Evolutionary conservation across 2,329 filamentous ascomycete species (phyloP).

Genomic region (Talaromyces sp.): DNA sequence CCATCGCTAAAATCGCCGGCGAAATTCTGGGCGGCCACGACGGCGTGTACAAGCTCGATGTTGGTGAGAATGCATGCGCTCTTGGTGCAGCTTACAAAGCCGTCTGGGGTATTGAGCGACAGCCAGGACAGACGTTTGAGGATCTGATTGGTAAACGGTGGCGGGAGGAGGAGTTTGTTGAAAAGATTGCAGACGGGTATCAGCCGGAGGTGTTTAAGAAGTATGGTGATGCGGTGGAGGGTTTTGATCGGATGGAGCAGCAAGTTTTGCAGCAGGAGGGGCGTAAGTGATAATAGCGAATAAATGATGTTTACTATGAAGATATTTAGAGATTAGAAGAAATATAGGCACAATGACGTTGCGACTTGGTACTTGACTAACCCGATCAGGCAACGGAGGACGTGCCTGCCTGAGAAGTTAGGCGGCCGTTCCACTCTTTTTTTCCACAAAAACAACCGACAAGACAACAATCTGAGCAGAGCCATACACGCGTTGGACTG

Average conservation of each 20-base stretch:
- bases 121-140: slow-evolving; percentile 72
- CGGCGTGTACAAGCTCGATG: slow-evolving; percentile 88
- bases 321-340: neutral
- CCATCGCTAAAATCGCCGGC: slow-evolving; percentile 79
- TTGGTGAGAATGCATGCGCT: slow-evolving; percentile 92
- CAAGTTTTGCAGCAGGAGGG: slow-evolving; percentile 53
- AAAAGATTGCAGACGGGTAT: slow-evolving; percentile 80
- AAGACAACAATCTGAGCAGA: too few relatives aligned
- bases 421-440: slow-evolving; percentile 12
- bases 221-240: slow-evolving; percentile 73
- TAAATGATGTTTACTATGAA: neutral
- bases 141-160: slow-evolving; percentile 79
- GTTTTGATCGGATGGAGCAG: slow-evolving; percentile 73
- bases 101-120: slow-evolving; percentile 80
- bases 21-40: slow-evolving; percentile 86
- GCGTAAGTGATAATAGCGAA: neutral
- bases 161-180: slow-evolving; percentile 78
- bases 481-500: too few relatives aligned
- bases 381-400: slow-evolving; percentile 20
- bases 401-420: slow-evolving; percentile 8
- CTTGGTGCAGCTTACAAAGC: slow-evolving; percentile 94
- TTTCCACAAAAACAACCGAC: slow-evolving; percentile 19
- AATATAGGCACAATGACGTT: neutral
- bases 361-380: slow-evolving; percentile 9
- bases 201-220: slow-evolving; percentile 67